Conservation (phyloP, 2,329 filamentous ascomycete genomes). For the Colletotrichum sansevieriae region DNA sequence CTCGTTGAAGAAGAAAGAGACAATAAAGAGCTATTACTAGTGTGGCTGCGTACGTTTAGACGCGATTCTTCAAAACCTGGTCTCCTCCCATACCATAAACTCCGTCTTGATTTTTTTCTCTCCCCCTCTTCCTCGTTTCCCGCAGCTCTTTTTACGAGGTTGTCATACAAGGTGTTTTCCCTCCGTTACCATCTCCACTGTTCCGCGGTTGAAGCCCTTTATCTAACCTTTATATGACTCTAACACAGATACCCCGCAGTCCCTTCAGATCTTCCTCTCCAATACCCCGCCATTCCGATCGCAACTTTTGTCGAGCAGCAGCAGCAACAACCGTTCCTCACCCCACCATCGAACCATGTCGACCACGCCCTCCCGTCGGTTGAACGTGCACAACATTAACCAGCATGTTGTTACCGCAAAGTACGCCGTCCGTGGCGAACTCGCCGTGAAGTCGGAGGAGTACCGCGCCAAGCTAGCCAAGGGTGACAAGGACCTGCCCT, state of each 20-base stretch:
- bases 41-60: constrained; percentile 24
- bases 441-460: constrained; percentile 92
- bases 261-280: constrained; percentile 31
- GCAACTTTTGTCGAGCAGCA: constrained; percentile 41
- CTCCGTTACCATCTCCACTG: constrained; percentile 32
- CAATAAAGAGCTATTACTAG: constrained; percentile 26
- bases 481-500: constrained; percentile 76
- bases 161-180: constrained; percentile 20
- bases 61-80: constrained; percentile 1
- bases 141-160: constrained; percentile 1
- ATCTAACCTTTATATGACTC: constrained; percentile 42
- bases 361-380: constrained; percentile 55
- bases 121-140: neutral
- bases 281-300: constrained; percentile 41
- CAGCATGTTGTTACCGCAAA: constrained; percentile 86
- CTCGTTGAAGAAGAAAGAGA: constrained; percentile 13
- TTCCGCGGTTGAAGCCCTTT: constrained; percentile 34
- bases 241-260: constrained; percentile 42
- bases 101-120: neutral
- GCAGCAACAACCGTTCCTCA: constrained; percentile 33
- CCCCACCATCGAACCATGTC: constrained; percentile 51
- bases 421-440: constrained; percentile 96
- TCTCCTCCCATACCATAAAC: neutral
- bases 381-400: constrained; percentile 93
- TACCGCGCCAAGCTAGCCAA: constrained; percentile 81